These are phyloP conservation scores for Infundibulicybe gibba DNA, from an alignment of 768 basidiomycete genomes.

Conservation along the genomic window DNA sequence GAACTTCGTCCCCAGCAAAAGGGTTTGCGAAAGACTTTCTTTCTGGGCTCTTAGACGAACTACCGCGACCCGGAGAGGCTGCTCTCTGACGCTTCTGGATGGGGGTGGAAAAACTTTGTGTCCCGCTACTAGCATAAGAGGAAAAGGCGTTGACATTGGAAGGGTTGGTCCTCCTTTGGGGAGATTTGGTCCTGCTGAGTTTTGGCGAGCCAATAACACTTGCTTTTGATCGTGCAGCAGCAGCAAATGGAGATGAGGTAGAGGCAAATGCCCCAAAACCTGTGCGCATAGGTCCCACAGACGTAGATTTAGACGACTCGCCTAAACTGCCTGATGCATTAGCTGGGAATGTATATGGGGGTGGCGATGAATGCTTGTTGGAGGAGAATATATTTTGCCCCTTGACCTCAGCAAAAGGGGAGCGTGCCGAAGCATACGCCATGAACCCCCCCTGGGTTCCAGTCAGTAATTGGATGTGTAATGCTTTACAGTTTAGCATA, in stretches of 20 bases:
- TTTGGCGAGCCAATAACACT: conserved; percentile 42
- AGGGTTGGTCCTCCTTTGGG: conserved; percentile 41
- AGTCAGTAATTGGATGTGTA: conserved; percentile 1
- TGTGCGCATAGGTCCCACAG: conserved; percentile 25
- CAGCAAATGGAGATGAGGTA: conserved; percentile 24
- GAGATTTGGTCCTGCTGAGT: conserved; percentile 50
- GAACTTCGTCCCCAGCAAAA: conserved; percentile 22
- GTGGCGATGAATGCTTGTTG: conserved; percentile 29
- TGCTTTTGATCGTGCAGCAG: conserved; percentile 45
- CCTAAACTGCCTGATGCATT: conserved; percentile 2
- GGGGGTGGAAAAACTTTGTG: conserved; percentile 49
- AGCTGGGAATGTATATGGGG: conserved; percentile 12
- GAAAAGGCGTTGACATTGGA: conserved; percentile 53
- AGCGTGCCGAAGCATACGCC: conserved; percentile 72
- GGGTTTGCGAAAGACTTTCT: conserved; percentile 21
- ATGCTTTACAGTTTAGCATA: neutral
- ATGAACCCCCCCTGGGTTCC: conserved; percentile 63
- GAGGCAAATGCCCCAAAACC: conserved; percentile 31
- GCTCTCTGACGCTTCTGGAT: conserved; percentile 53
- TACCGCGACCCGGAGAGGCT: conserved; percentile 42
- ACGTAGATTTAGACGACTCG: conserved; percentile 14
- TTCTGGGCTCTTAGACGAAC: conserved; percentile 43
- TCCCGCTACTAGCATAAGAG: conserved; percentile 47
- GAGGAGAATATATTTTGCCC: conserved; percentile 56
- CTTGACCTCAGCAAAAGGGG: conserved; percentile 72